Evolutionary conservation across 441 rosid genomes (phyloP).

Genomic region (Kokia cookei): DNA sequence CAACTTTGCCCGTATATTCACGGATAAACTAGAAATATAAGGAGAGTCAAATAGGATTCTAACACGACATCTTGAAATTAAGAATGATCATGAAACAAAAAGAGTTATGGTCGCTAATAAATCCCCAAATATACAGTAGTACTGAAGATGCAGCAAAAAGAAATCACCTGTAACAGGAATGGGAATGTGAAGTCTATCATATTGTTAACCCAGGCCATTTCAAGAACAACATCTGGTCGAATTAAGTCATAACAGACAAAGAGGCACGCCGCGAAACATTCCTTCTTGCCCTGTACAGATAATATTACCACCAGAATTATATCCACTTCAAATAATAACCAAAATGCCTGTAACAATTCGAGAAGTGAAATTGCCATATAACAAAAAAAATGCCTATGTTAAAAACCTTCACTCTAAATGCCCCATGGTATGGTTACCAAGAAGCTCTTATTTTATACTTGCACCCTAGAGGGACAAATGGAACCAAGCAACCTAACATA

Average conservation of each 20-base stretch:
- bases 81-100: not conserved
- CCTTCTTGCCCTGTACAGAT: conserved; percentile 79
- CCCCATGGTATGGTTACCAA: not conserved
- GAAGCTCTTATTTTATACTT: too few species aligned
- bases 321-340: conserved; percentile 2
- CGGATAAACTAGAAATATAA: conserved; percentile 66
- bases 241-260: conserved; percentile 93
- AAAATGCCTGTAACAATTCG: not conserved
- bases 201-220: conserved; percentile 91
- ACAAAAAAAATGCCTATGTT: not conserved
- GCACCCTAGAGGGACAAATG: not conserved
- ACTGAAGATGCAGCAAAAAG: not conserved
- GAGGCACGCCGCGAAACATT: conserved; percentile 95
- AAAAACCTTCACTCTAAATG: not conserved
- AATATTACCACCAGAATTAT: not conserved
- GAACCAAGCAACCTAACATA: not conserved
- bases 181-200: conserved; percentile 98
- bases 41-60: not conserved
- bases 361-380: not conserved
- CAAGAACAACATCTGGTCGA: conserved; percentile 85
- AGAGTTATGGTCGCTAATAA: not conserved
- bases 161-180: conserved; percentile 75
- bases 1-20: conserved; percentile 91
- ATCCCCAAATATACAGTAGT: not conserved
- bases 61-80: not conserved